Conservation (phyloP, 352 stramenopile genomes). For the Globisporangium orthogonon region DNA sequence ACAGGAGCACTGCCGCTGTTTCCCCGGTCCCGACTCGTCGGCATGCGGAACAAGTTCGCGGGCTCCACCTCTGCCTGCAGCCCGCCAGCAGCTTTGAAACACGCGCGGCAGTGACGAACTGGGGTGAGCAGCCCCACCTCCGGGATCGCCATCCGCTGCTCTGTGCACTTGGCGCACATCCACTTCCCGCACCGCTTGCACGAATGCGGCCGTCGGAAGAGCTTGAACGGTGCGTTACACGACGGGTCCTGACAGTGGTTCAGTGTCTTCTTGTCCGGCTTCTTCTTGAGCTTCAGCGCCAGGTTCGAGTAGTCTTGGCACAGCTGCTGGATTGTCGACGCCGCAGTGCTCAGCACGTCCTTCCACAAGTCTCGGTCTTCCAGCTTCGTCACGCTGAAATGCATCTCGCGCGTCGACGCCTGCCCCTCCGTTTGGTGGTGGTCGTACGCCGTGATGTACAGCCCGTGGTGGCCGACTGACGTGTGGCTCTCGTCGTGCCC, state of each 20-base stretch:
- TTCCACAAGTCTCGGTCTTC: conserved; percentile 82
- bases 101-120: conserved; percentile 72
- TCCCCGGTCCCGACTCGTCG: neutral
- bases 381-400: conserved; percentile 83
- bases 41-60: conserved; percentile 52
- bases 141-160: conserved; percentile 73
- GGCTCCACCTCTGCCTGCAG: conserved; percentile 59
- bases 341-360: conserved; percentile 52
- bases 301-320: conserved; percentile 57
- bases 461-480: conserved; percentile 75
- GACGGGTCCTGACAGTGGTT: conserved; percentile 68
- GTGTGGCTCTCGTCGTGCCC: conserved; percentile 81
- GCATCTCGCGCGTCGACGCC: conserved; percentile 56
- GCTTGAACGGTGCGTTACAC: conserved; percentile 73
- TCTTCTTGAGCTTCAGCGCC: conserved; percentile 64
- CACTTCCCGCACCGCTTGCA: conserved; percentile 84
- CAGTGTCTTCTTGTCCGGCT: conserved; percentile 77
- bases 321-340: conserved; percentile 57
- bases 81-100: conserved; percentile 66
- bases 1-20: conserved; percentile 1
- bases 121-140: conserved; percentile 71
- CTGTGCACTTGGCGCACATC: conserved; percentile 82
- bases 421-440: conserved; percentile 53
- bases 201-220: conserved; percentile 74
- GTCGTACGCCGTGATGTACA: conserved; percentile 79